A percentile compares a stretch with the other conserved stretches of the same genome.
These are phyloP conservation scores for Przewalskia tangutica DNA, from an alignment of 257 asterid genomes.

Conservation along the genomic window DNA sequence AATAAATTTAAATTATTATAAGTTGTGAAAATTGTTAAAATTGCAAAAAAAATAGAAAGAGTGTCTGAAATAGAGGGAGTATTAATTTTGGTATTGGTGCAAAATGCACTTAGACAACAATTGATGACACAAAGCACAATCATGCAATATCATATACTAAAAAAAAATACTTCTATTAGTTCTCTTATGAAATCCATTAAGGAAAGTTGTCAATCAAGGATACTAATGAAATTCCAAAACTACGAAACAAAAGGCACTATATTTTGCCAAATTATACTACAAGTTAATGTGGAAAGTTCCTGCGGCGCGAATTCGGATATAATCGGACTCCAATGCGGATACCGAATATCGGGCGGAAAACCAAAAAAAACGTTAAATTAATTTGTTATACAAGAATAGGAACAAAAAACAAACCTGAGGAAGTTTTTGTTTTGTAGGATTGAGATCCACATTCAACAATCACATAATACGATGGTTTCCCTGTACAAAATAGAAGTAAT, in stretches of 20 bases:
- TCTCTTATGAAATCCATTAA: background rate
- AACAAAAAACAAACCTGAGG: background rate
- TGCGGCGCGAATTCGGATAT: no score
- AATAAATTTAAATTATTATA: background rate
- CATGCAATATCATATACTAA: no score
- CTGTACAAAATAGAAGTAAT: constrained; percentile 12
- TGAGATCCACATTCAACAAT: constrained; percentile 59
- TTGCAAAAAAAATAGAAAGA: background rate
- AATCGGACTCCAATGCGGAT: no score
- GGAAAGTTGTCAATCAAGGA: background rate
- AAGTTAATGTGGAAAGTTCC: no score
- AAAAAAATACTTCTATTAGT: no score
- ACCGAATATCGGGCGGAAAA: no score
- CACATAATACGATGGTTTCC: constrained; percentile 52
- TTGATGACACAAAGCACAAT: no score
- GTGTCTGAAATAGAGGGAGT: background rate
- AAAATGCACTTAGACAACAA: no score
- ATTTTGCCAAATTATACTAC: no score
- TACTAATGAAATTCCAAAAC: no score
- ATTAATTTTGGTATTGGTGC: background rate
- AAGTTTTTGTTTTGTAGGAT: constrained; percentile 42
- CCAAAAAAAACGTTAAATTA: no score
- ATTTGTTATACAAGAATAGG: no score
- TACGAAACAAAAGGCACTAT: background rate
- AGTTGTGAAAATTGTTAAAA: background rate